Conservation (phyloP, 441 rosid species). For the Codiaeum variegatum region DNA sequence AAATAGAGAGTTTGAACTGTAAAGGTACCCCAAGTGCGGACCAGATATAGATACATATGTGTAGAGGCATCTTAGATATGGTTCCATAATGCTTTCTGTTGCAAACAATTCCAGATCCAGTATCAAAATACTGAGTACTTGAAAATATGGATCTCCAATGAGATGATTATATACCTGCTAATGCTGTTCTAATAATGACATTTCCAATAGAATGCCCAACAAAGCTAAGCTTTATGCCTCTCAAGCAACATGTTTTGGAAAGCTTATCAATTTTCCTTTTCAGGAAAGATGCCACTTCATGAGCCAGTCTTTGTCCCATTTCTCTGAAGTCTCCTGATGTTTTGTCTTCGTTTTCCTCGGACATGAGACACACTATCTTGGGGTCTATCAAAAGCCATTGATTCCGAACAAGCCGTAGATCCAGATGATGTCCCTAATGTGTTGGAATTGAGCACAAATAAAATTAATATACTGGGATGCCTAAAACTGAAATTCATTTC, state of each 20-base stretch:
- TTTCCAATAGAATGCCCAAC: constrained; percentile 97
- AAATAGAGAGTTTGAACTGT: constrained; percentile 86
- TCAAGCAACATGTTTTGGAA: constrained; percentile 50
- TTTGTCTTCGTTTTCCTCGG: constrained; percentile 79
- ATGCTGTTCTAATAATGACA: constrained; percentile 78
- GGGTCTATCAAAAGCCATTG: constrained; percentile 98
- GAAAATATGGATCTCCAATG: not conserved
- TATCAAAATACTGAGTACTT: not conserved
- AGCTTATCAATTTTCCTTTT: constrained; percentile 73
- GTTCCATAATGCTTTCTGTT: constrained; percentile 79
- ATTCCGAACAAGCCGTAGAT: constrained; percentile 81
- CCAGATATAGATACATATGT: constrained; percentile 86
- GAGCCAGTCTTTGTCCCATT: constrained; percentile 86
- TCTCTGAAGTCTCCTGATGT: constrained; percentile 87
- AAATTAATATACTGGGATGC: constrained; percentile 13
- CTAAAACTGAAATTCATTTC: constrained; percentile 10
- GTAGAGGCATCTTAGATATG: constrained; percentile 58
- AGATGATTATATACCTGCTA: constrained; percentile 51
- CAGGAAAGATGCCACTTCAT: constrained; percentile 72
- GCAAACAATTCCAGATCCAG: not conserved
- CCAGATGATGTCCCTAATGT: constrained; percentile 87
- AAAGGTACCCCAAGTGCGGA: constrained; percentile 87
- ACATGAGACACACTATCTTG: constrained; percentile 83
- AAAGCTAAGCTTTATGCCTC: constrained; percentile 75
- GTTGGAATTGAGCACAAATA: constrained; percentile 9